These are phyloP conservation scores for Puccinia horiana DNA, from an alignment of 1,284 basidiomycete species.

Conservation along the genomic window DNA sequence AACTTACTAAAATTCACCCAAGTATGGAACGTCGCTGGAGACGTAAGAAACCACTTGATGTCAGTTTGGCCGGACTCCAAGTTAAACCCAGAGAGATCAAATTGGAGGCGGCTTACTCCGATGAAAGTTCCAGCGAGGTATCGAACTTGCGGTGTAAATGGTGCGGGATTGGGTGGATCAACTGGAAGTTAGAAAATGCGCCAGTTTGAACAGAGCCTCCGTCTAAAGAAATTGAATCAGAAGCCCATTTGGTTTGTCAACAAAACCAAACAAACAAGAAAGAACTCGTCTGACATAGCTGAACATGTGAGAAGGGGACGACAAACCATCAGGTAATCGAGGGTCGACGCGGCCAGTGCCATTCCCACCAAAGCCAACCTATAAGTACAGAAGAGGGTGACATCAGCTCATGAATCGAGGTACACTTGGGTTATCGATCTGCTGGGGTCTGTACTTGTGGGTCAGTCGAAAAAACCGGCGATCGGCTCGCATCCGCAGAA, in stretches of 20 bases:
- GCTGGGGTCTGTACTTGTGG: background rate
- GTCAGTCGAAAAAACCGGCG: slow-evolving; percentile 39
- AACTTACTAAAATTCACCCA: slow-evolving; percentile 35
- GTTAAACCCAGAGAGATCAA: too few species aligned
- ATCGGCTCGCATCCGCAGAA: slow-evolving; percentile 12
- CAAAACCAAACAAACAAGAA: background rate
- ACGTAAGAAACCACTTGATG: background rate
- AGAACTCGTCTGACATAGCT: background rate
- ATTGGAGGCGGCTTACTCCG: background rate
- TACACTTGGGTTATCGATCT: background rate
- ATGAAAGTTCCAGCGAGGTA: background rate
- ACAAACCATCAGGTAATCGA: slow-evolving; percentile 22
- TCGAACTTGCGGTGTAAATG: slow-evolving; percentile 33
- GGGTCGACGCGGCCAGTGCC: slow-evolving; percentile 30
- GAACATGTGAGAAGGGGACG: background rate
- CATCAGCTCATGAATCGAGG: background rate
- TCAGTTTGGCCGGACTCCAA: background rate
- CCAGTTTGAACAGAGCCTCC: slow-evolving; percentile 31
- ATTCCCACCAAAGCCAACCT: slow-evolving; percentile 44
- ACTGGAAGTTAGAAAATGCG: slow-evolving; percentile 34
- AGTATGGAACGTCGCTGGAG: slow-evolving; percentile 19
- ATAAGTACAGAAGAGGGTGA: background rate
- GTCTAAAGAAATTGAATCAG: background rate
- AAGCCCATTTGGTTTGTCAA: background rate
- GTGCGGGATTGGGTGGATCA: slow-evolving; percentile 29